Percentiles rank a stretch among this genome's conserved stretches.
These are phyloP conservation scores for Selaginella moellendorffii DNA, from an alignment of 75 land plant species.

Conservation along the genomic window DNA sequence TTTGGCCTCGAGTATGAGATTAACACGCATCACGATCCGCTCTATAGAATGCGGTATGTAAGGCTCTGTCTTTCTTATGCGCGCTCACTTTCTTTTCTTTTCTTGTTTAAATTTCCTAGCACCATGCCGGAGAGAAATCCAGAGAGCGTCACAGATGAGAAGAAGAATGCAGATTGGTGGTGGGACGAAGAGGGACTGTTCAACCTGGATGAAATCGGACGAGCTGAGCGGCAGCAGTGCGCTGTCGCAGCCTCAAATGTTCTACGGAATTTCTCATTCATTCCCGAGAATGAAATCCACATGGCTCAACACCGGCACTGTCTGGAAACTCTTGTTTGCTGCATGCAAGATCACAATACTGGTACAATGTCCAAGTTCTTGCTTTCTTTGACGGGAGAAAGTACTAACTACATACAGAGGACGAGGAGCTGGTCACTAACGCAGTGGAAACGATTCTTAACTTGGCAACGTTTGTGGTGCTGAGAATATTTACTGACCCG, in stretches of 20 bases:
- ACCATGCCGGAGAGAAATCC: neutral
- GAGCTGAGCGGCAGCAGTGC: conserved; percentile 72
- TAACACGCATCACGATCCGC: conserved; percentile 30
- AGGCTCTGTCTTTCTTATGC: neutral
- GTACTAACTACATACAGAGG: conserved; percentile 42
- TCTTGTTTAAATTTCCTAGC: neutral
- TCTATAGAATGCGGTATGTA: conserved; percentile 31
- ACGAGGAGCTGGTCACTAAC: conserved; percentile 95
- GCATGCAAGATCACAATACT: conserved; percentile 68
- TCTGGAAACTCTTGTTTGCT: conserved; percentile 69
- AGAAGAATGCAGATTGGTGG: conserved; percentile 56
- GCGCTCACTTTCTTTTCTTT: neutral
- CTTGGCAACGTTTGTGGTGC: conserved; percentile 56
- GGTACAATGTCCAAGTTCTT: conserved; percentile 35
- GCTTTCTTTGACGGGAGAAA: neutral
- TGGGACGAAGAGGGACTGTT: conserved; percentile 93
- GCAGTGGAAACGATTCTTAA: conserved; percentile 86
- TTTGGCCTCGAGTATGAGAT: conserved; percentile 80
- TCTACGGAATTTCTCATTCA: conserved; percentile 89
- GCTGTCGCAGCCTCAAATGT: conserved; percentile 97
- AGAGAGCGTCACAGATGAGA: conserved; percentile 22
- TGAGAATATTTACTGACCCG: conserved; percentile 44
- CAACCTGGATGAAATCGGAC: conserved; percentile 87
- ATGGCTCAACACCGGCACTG: conserved; percentile 93
- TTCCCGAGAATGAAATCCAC: conserved; percentile 82